Evolutionary conservation across 2,329 filamentous ascomycete species (phyloP).

Genomic region (Niveomyces coronatus): DNA sequence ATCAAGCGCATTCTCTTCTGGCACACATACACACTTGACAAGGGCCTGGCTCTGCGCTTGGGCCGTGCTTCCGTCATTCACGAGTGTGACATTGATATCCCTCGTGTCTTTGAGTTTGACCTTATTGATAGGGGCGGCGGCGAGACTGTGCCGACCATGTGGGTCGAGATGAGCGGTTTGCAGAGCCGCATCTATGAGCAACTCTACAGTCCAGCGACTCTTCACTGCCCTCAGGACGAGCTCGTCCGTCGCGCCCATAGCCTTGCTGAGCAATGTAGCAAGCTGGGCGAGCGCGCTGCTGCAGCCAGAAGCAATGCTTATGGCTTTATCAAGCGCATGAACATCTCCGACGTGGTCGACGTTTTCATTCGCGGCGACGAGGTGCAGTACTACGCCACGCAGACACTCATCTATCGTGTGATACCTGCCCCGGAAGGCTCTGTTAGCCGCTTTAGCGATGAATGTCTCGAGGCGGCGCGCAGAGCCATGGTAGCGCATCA

Average conservation of each 20-base stretch:
- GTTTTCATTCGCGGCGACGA: slow-evolving; percentile 37
- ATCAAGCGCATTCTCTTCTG: slow-evolving; percentile 36
- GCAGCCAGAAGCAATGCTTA: slow-evolving; percentile 25
- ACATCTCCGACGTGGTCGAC: slow-evolving; percentile 30
- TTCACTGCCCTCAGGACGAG: slow-evolving; percentile 28
- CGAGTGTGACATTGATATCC: slow-evolving; percentile 48
- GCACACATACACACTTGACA: slow-evolving; percentile 47
- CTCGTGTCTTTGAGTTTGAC: slow-evolving; percentile 32
- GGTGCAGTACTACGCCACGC: slow-evolving; percentile 35
- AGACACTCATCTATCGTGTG: slow-evolving; percentile 42
- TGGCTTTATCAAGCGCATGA: slow-evolving; percentile 26
- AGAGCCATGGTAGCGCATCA: slow-evolving; percentile 36
- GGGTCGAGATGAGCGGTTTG: slow-evolving; percentile 45
- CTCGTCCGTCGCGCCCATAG: slow-evolving; percentile 29
- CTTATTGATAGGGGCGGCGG: slow-evolving; percentile 22
- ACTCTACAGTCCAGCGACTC: slow-evolving; percentile 37
- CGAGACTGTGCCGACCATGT: slow-evolving; percentile 35
- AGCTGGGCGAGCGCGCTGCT: slow-evolving; percentile 26
- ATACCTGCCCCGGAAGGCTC: slow-evolving; percentile 36
- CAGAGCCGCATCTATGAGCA: slow-evolving; percentile 50
- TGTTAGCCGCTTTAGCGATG: slow-evolving; percentile 33
- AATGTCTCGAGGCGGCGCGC: slow-evolving; percentile 41
- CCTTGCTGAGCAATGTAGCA: slow-evolving; percentile 28
- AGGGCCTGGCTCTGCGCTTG: slow-evolving; percentile 45
- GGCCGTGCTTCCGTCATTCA: slow-evolving; percentile 48